These are phyloP conservation scores for Kluyveromyces lactis DNA, from an alignment of 805 yeast genomes.

Conservation along the genomic window DNA sequence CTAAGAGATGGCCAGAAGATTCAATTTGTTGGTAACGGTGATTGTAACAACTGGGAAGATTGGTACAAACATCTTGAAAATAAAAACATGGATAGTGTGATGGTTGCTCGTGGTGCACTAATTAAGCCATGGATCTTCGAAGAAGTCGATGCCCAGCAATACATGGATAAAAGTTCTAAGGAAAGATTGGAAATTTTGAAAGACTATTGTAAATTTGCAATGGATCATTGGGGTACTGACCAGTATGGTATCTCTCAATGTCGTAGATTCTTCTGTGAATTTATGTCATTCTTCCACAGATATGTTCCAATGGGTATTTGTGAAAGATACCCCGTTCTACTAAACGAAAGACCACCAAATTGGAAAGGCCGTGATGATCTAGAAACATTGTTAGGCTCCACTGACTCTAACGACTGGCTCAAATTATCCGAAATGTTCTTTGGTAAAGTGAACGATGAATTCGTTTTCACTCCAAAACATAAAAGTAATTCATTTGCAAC, in stretches of 20 bases:
- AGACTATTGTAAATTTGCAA: slow-evolving; percentile 67
- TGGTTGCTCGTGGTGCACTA: slow-evolving; percentile 97
- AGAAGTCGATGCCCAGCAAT: slow-evolving; percentile 83
- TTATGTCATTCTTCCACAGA: slow-evolving; percentile 86
- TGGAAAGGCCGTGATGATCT: slow-evolving; percentile 91
- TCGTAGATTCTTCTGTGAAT: slow-evolving; percentile 89
- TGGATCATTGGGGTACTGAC: slow-evolving; percentile 97
- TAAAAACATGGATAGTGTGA: slow-evolving; percentile 78
- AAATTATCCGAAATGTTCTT: slow-evolving; percentile 91
- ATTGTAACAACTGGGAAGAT: slow-evolving; percentile 76
- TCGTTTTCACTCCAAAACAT: slow-evolving; percentile 86
- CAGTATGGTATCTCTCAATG: slow-evolving; percentile 86
- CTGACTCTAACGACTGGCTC: slow-evolving; percentile 90
- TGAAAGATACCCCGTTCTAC: slow-evolving; percentile 77
- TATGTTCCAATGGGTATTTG: slow-evolving; percentile 91
- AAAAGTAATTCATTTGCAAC: slow-evolving; percentile 71
- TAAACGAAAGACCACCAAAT: slow-evolving; percentile 88
- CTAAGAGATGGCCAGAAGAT: slow-evolving; percentile 52
- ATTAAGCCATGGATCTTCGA: slow-evolving; percentile 99
- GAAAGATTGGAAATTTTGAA: slow-evolving; percentile 76
- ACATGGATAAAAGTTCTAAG: slow-evolving; percentile 80
- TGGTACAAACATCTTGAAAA: slow-evolving; percentile 66
- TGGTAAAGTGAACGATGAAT: slow-evolving; percentile 71
- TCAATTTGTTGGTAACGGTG: slow-evolving; percentile 92
- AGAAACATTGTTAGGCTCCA: slow-evolving; percentile 80